Evolutionary conservation across 2,329 filamentous ascomycete genomes (phyloP).

Genomic region (Xylaria sp.): DNA sequence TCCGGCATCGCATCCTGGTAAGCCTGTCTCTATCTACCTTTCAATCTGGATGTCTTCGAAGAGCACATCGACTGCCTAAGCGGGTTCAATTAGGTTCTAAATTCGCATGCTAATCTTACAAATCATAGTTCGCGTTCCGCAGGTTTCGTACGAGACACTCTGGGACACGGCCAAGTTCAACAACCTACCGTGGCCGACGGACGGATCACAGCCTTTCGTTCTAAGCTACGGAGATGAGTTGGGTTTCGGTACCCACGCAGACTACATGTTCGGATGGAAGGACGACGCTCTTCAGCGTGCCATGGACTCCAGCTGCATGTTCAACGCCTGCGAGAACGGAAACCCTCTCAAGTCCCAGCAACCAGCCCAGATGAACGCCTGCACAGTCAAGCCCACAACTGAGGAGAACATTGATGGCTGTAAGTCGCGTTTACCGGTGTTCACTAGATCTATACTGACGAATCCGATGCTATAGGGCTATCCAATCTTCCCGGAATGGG

Average conservation of each 20-base stretch:
- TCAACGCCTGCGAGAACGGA: constrained; percentile 48
- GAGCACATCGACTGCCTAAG: too few species aligned
- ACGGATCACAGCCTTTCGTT: constrained; percentile 49
- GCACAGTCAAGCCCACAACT: constrained; percentile 41
- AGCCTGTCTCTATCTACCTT: background rate
- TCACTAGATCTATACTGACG: background rate
- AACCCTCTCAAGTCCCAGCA: constrained; percentile 44
- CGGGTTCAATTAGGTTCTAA: too few species aligned
- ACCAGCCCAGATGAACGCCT: constrained; percentile 45
- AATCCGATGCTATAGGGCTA: constrained; percentile 36
- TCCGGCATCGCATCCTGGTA: constrained; percentile 52
- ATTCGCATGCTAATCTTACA: background rate
- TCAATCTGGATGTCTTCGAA: background rate
- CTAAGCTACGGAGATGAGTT: constrained; percentile 45
- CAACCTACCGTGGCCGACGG: constrained; percentile 49
- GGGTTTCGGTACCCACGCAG: constrained; percentile 53
- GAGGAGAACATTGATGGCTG: constrained; percentile 46
- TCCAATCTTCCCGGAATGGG: constrained; percentile 39
- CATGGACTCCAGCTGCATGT: constrained; percentile 49
- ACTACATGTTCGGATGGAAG: constrained; percentile 54
- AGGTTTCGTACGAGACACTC: constrained; percentile 57
- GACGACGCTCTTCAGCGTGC: constrained; percentile 48
- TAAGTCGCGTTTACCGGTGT: constrained; percentile 30
- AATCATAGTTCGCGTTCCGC: constrained; percentile 51
- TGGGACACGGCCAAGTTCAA: constrained; percentile 56